Percentiles rank a stretch among this genome's conserved stretches.
phyloP scores from a whole-genome alignment of 805 yeast species.

The Dipodascus geniculatus region DNA sequence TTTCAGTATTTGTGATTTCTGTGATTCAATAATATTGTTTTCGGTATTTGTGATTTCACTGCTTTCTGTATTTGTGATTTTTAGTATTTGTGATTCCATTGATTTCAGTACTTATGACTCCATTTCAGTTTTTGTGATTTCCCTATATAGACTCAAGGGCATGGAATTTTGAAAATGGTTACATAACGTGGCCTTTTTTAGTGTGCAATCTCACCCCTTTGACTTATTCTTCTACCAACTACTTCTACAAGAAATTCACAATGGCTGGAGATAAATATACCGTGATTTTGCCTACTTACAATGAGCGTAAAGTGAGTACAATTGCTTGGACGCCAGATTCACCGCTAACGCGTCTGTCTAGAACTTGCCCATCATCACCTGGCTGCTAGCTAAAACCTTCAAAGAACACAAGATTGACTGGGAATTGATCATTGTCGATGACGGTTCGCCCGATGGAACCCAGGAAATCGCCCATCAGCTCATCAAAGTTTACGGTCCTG shows the following conservation, averaged over 20 bases:
- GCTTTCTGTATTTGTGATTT: too few relatives aligned
- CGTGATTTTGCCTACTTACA: conserved; percentile 66
- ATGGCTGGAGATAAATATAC: conserved; percentile 38
- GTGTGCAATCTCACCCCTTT: conserved; percentile 4
- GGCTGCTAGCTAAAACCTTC: conserved; percentile 60
- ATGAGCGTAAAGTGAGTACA: conserved; percentile 41
- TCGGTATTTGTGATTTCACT: too few relatives aligned
- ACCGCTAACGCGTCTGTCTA: conserved; percentile 5
- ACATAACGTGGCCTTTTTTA: conserved; percentile 3
- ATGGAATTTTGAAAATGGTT: neutral
- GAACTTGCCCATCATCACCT: conserved; percentile 56
- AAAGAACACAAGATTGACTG: conserved; percentile 44
- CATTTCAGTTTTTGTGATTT: too few relatives aligned
- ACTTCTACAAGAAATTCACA: neutral
- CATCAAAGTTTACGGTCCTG: conserved; percentile 38
- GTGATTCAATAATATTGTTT: too few relatives aligned
- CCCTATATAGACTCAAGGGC: too few relatives aligned
- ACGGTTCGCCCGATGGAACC: conserved; percentile 73
- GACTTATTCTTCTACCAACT: neutral
- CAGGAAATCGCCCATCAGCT: conserved; percentile 51
- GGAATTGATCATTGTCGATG: conserved; percentile 73
- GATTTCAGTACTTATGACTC: too few relatives aligned
- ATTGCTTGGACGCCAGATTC: too few relatives aligned
- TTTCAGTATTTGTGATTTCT: too few relatives aligned
- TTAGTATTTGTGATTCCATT: too few relatives aligned